A percentile compares a stretch with the other conserved stretches of the same genome.
Evolutionary conservation across 805 yeast genomes (phyloP).

Genomic region (Barnettozyma salicaria): DNA sequence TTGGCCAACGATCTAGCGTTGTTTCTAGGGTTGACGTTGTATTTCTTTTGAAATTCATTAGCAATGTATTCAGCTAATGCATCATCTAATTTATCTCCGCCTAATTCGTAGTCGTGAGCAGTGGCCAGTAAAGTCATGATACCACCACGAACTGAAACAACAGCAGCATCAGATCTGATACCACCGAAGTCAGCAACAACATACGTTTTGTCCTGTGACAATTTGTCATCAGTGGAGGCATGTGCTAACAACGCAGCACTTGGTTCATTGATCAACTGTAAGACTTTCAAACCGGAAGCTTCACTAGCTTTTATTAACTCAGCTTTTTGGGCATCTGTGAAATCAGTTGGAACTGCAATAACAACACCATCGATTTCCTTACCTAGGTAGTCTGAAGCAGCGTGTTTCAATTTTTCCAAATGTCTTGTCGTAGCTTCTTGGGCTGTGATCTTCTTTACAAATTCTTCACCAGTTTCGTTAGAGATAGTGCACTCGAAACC

Average conservation of each 20-base stretch:
- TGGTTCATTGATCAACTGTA: constrained; percentile 90
- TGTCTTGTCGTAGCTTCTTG: constrained; percentile 83
- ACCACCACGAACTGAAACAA: constrained; percentile 90
- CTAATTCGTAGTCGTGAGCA: constrained; percentile 72
- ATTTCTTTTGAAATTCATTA: constrained; percentile 89
- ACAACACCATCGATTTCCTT: constrained; percentile 74
- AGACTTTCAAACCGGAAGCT: constrained; percentile 69
- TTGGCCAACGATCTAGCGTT: constrained; percentile 86
- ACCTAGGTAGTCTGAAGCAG: constrained; percentile 93
- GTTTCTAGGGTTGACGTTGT: constrained; percentile 69
- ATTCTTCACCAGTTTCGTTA: constrained; percentile 35
- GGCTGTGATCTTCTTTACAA: constrained; percentile 53
- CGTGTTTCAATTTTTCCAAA: constrained; percentile 68
- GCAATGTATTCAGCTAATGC: constrained; percentile 80
- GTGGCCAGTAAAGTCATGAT: constrained; percentile 84
- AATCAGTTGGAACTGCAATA: constrained; percentile 86
- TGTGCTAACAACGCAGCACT: constrained; percentile 87
- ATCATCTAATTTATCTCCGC: constrained; percentile 83
- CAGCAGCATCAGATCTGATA: constrained; percentile 91
- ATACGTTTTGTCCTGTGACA: constrained; percentile 59
- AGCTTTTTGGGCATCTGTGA: constrained; percentile 63
- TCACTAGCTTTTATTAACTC: constrained; percentile 56
- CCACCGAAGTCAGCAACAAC: constrained; percentile 98
- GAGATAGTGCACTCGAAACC: constrained; percentile 52
- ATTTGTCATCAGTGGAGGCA: constrained; percentile 35